Percentiles rank a stretch among this genome's conserved stretches.
phyloP scores from a whole-genome alignment of 2,329 filamentous ascomycete genomes.

The Claviceps sp. region DNA sequence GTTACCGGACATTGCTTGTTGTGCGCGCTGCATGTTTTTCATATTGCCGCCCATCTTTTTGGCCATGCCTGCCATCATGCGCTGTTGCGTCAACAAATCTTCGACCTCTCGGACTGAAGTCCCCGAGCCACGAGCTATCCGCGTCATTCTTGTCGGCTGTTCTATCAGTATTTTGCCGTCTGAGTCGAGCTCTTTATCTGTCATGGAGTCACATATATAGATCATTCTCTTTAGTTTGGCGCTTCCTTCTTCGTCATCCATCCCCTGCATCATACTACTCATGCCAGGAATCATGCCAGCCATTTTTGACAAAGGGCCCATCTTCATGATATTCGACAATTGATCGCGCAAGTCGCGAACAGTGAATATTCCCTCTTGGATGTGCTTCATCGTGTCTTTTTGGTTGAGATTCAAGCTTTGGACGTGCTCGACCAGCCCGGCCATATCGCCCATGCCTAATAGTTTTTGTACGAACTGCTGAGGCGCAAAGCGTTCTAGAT shows the following conservation, averaged over 20 bases:
- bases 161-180: conserved; percentile 92
- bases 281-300: conserved; percentile 97
- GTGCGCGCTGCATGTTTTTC: conserved; percentile 93
- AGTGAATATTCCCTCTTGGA: conserved; percentile 91
- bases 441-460: conserved; percentile 94
- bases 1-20: conserved; percentile 78
- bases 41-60: conserved; percentile 98
- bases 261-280: conserved; percentile 82
- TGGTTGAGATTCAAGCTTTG: conserved; percentile 92
- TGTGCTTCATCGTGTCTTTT: conserved; percentile 98
- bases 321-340: conserved; percentile 97
- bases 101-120: conserved; percentile 83
- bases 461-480: conserved; percentile 89
- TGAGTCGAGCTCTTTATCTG: conserved; percentile 83
- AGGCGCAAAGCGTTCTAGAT: conserved; percentile 84
- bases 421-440: conserved; percentile 88
- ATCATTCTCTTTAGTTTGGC: conserved; percentile 95
- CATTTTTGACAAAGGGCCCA: conserved; percentile 95
- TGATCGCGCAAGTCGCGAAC: conserved; percentile 90
- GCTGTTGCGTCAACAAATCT: conserved; percentile 91
- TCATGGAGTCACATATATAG: conserved; percentile 98
- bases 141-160: conserved; percentile 83
- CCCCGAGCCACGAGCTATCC: conserved; percentile 79
- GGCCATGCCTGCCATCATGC: conserved; percentile 98
- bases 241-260: conserved; percentile 94